Base-by-base conservation (phyloP, 2,329 filamentous ascomycete species). In the Pyrenophora graminea region DNA sequence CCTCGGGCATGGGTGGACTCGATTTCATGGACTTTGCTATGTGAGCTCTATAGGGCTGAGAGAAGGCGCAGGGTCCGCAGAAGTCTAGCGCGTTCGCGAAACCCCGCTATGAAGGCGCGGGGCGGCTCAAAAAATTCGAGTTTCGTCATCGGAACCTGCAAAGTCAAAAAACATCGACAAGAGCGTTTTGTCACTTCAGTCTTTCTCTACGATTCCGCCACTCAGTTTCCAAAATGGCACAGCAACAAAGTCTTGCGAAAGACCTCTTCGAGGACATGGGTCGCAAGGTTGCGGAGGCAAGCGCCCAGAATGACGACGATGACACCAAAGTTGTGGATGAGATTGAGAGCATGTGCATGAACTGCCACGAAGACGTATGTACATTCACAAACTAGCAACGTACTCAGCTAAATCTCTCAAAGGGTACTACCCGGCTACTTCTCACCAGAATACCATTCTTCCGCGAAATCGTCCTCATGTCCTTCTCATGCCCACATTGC, bases 381-480 rank as follows among this genome's bases (percentile, higher is more conserved):
- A 72, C 58, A 39, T 38, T 23, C 2, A 2, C 6, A 30, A 18
- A 13, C 3, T 3, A 19, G 27, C 45, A 40, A 50, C 59, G 49
- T 38, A 33, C 37, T 38, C 17, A 48, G 23, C 61, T 68, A 42
- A 71, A 18, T 41, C 27, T 23, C 27, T n/a, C 17, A 2, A 55
- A 95, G 89, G 94, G 94, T 66, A 84, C 80, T 1, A 99, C 94
- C 12, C 84, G 88, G 52, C 83, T 99, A 18, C 85, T 99, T 37
- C 85, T 99, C 47, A 96, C 95, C 13, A 85, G 86, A 59, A 97
- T 99, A 48, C 94, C 94, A 13, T 97, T 91, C 81, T 99, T 99
- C 80, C 91, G 91, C 77, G 93, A 99, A 74, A 87, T 99, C 58
- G 91, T 99, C 67, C 85, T 99, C 74, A 96, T 97, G 87, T 97